phyloP scores from a whole-genome alignment of 2,329 filamentous ascomycete species.

The Didymella keratinophila region DNA sequence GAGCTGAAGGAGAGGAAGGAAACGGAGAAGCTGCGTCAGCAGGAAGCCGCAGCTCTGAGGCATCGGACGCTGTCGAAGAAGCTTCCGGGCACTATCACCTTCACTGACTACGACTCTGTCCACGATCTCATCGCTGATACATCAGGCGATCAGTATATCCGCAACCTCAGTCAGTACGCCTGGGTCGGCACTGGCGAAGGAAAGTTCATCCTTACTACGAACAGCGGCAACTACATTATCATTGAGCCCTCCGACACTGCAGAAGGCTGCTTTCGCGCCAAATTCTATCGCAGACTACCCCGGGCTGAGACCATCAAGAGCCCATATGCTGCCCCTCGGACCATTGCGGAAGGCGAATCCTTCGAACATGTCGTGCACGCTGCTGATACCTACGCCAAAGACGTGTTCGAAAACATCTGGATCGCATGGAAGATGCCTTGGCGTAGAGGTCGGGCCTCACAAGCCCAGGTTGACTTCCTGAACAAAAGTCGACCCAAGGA shows the following conservation, averaged over 20 bases:
- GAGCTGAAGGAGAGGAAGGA: constrained; percentile 61
- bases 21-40: constrained; percentile 50
- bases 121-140: constrained; percentile 87
- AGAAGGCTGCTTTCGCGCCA: constrained; percentile 50
- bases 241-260: constrained; percentile 57
- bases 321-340: constrained; percentile 73
- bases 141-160: constrained; percentile 79
- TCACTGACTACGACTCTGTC: constrained; percentile 92
- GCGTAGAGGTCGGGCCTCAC: constrained; percentile 70
- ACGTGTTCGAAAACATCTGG: constrained; percentile 71
- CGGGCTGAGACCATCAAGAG: constrained; percentile 47
- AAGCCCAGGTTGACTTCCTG: constrained; percentile 70
- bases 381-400: constrained; percentile 79
- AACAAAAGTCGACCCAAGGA: constrained; percentile 68
- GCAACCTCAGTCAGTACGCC: constrained; percentile 74
- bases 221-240: constrained; percentile 66
- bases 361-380: constrained; percentile 82
- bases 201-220: constrained; percentile 74
- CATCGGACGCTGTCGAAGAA: constrained; percentile 29
- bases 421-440: constrained; percentile 73
- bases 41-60: constrained; percentile 75
- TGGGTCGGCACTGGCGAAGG: constrained; percentile 83
- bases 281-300: constrained; percentile 54
- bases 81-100: constrained; percentile 66
- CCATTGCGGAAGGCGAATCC: constrained; percentile 70